Evolutionary conservation across 2,329 filamentous ascomycete genomes (phyloP).

Genomic region (Colletotrichum endophyticum): DNA sequence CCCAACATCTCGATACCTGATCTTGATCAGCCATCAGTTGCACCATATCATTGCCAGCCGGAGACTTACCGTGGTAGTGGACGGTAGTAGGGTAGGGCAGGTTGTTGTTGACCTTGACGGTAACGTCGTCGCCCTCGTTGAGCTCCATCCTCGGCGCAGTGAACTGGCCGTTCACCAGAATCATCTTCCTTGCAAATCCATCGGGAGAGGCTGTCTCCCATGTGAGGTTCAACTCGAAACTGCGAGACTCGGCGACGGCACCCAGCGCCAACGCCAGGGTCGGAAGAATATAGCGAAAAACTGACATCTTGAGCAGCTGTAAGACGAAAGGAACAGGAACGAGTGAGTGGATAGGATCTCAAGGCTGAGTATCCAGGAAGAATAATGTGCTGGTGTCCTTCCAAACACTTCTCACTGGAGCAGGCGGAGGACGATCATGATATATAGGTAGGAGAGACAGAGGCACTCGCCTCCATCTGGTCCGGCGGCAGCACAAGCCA

Average conservation of each 20-base stretch:
- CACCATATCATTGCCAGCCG: neutral
- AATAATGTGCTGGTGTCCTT: constrained; percentile 14
- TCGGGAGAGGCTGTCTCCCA: constrained; percentile 45
- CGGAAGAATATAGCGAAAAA: constrained; percentile 20
- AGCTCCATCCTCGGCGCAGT: constrained; percentile 65
- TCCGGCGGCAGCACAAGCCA: constrained; percentile 3
- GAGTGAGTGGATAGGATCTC: constrained; percentile 20
- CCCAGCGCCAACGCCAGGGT: constrained; percentile 17
- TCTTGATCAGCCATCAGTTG: neutral
- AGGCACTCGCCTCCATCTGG: constrained; percentile 1
- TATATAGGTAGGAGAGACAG: constrained; percentile 18
- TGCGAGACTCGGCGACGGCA: constrained; percentile 10
- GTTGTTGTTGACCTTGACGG: constrained; percentile 49
- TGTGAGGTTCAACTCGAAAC: constrained; percentile 33
- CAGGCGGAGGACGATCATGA: constrained; percentile 16
- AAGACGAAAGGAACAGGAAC: constrained; percentile 9
- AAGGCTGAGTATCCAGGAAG: constrained; percentile 8
- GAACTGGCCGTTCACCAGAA: constrained; percentile 64
- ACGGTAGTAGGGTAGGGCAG: constrained; percentile 52
- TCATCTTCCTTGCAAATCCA: constrained; percentile 47
- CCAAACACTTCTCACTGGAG: neutral
- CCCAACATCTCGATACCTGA: constrained; percentile 31
- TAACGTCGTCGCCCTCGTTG: constrained; percentile 53
- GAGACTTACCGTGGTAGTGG: constrained; percentile 51
- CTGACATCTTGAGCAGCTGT: constrained; percentile 12